Percentiles rank a stretch among this genome's conserved stretches.
phyloP scores from a whole-genome alignment of 768 basidiomycete species.

The Suillus occidentalis region DNA sequence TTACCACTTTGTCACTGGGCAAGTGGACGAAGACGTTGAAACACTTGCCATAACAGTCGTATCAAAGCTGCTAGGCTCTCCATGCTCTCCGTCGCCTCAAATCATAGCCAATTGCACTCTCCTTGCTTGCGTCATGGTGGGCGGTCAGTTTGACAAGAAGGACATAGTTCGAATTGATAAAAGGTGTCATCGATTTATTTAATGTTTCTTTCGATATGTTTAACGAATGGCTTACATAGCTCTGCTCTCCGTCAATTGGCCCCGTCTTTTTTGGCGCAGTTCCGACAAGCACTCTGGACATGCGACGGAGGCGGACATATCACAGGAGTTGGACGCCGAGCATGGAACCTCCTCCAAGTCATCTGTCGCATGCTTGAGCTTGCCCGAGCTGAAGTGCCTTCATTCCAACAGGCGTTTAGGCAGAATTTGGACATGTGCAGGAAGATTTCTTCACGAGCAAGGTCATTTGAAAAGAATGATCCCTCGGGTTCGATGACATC shows the following conservation, averaged over 20 bases:
- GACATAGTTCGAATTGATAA: neutral
- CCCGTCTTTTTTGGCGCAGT: neutral
- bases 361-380: neutral
- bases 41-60: neutral
- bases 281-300: neutral
- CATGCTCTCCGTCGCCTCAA: neutral
- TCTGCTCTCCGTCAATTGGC: neutral
- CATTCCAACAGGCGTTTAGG: too few species aligned
- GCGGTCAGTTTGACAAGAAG: too few species aligned
- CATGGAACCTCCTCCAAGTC: neutral
- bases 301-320: neutral
- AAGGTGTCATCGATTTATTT: neutral
- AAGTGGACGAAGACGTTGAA: neutral
- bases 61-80: neutral
- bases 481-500: neutral
- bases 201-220: neutral
- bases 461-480: neutral
- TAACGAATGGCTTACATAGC: neutral
- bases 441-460: neutral
- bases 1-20: neutral
- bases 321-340: neutral
- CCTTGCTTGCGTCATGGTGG: too few species aligned
- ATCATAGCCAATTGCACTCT: neutral
- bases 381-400: neutral
- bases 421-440: too few species aligned